Percentiles rank a stretch among this genome's conserved stretches.
Conservation (phyloP, 177 flowering plant genomes). For the Tripterygium wilfordii region DNA sequence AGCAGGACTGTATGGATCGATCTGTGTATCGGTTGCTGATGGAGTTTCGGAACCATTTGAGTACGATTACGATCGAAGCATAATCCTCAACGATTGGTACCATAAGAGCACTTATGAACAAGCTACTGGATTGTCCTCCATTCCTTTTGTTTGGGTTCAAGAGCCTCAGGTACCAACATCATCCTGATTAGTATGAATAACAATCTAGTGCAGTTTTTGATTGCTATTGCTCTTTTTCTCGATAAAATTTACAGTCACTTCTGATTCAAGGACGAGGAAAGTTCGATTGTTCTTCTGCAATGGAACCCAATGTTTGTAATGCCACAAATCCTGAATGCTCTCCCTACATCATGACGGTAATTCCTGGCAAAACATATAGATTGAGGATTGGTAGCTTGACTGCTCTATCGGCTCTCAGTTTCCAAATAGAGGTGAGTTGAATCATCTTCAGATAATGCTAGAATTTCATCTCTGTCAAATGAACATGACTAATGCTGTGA, state of each 20-base stretch:
- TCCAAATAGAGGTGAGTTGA: constrained; percentile 60
- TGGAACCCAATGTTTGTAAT: constrained; percentile 37
- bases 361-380: constrained; percentile 81
- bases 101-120: constrained; percentile 72
- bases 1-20: constrained; percentile 72
- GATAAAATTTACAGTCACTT: constrained; percentile 52
- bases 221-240: neutral
- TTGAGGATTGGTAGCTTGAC: constrained; percentile 68
- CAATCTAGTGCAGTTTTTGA: no score
- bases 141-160: constrained; percentile 72
- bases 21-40: constrained; percentile 47
- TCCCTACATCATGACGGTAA: constrained; percentile 45
- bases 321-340: constrained; percentile 52
- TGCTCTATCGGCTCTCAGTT: constrained; percentile 71
- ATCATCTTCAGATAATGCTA: neutral
- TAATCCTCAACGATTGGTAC: constrained; percentile 84
- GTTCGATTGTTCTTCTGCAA: constrained; percentile 53
- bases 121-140: constrained; percentile 61
- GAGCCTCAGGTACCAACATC: constrained; percentile 80
- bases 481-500: no score
- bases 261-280: constrained; percentile 81
- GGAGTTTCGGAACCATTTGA: constrained; percentile 61
- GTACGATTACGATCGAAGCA: constrained; percentile 68
- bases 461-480: neutral
- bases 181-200: no score